Evolutionary conservation across 371 early-diverging fungal genomes (phyloP).

Genomic region (Haplosporangium sp.): DNA sequence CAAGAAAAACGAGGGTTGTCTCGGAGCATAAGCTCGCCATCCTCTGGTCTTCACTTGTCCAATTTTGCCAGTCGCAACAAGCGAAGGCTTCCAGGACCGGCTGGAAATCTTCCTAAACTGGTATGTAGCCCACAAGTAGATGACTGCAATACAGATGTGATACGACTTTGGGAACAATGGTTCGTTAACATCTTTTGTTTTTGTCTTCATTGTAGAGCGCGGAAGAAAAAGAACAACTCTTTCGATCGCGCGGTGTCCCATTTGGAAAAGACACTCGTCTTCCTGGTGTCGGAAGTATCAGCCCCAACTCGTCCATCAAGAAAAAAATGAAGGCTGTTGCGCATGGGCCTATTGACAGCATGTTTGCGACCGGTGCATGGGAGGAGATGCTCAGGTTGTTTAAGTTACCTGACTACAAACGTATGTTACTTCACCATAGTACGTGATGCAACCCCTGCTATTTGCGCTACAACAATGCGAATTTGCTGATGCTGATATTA

Average conservation of each 20-base stretch:
- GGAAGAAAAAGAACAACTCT: constrained; percentile 35
- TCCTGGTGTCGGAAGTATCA: constrained; percentile 1
- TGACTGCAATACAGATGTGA: too few relatives aligned
- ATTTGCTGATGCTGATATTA: neutral
- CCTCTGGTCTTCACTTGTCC: constrained; percentile 1
- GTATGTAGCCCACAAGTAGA: constrained; percentile 23
- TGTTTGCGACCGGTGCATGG: constrained; percentile 40
- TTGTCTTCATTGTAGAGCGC: constrained; percentile 24
- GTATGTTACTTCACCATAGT: constrained; percentile 13
- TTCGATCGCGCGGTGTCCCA: constrained; percentile 38
- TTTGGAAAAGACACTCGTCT: constrained; percentile 13
- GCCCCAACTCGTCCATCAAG: constrained; percentile 32
- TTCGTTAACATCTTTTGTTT: neutral
- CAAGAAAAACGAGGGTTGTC: constrained; percentile 14
- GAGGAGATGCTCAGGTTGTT: constrained; percentile 29
- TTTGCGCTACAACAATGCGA: too few relatives aligned
- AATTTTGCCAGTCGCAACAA: neutral
- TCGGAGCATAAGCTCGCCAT: constrained; percentile 33
- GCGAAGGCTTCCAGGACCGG: constrained; percentile 43
- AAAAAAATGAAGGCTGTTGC: constrained; percentile 30
- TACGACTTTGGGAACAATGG: too few relatives aligned
- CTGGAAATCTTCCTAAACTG: constrained; percentile 41
- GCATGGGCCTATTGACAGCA: constrained; percentile 43
- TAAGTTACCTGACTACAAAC: constrained; percentile 38
- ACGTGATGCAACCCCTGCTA: too few relatives aligned